Evolutionary conservation across 257 asterid genomes (phyloP).

Genomic region (Solanum clarkiae): DNA sequence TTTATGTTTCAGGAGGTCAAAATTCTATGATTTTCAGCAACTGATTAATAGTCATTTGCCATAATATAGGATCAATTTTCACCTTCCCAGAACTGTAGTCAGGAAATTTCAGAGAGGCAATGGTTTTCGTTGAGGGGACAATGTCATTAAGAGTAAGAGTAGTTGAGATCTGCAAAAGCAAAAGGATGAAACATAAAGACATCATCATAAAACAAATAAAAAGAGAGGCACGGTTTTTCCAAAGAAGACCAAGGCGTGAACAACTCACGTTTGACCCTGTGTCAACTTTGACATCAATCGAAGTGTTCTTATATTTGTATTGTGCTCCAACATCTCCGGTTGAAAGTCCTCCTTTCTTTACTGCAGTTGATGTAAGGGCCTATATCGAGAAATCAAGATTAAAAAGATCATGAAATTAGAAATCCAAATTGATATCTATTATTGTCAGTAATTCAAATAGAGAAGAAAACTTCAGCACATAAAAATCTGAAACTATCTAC

Average conservation of each 20-base stretch:
- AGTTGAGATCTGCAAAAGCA: slow-evolving; percentile 42
- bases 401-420: not conserved
- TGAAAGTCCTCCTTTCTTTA: slow-evolving; percentile 74
- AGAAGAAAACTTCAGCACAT: not conserved
- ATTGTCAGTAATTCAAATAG: not conserved
- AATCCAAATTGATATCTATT: not conserved
- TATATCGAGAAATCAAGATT: slow-evolving; percentile 12
- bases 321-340: slow-evolving; percentile 75
- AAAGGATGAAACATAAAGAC: not conserved
- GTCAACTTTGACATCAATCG: slow-evolving; percentile 69
- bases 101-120: slow-evolving; percentile 55
- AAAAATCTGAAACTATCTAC: not conserved
- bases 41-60: not conserved
- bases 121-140: slow-evolving; percentile 67
- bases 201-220: slow-evolving; percentile 1
- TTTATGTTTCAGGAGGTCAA: not conserved
- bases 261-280: slow-evolving; percentile 70
- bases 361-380: slow-evolving; percentile 77
- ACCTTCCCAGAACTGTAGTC: slow-evolving; percentile 82
- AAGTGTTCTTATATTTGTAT: slow-evolving; percentile 47
- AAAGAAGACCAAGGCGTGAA: not conserved
- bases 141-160: slow-evolving; percentile 36
- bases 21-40: not conserved
- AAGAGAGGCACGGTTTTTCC: not conserved
- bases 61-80: not conserved